phyloP scores from a whole-genome alignment of 305 asterid genomes.

The Fraxinus albicans region DNA sequence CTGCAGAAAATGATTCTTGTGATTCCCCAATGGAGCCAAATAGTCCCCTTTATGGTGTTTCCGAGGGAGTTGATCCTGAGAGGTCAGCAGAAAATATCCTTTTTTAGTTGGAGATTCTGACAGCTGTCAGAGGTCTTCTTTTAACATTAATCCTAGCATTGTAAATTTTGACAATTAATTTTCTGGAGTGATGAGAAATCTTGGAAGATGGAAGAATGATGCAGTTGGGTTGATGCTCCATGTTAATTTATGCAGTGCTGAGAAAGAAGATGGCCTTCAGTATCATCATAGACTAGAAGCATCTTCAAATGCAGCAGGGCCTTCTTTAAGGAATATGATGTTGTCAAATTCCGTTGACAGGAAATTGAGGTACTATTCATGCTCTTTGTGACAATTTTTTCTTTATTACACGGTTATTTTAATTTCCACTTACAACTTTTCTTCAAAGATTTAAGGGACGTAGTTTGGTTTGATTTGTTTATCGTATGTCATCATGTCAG shows the following conservation, averaged over 20 bases:
- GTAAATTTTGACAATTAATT: neutral
- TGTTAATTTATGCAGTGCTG: slow-evolving; percentile 52
- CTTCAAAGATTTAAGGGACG: neutral
- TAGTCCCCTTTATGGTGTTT: slow-evolving; percentile 87
- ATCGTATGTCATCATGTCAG: neutral
- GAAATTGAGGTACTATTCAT: slow-evolving; percentile 59
- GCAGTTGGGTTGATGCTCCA: slow-evolving; percentile 1
- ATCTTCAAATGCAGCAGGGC: slow-evolving; percentile 74
- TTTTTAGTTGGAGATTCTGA: slow-evolving; percentile 6
- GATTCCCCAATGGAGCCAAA: slow-evolving; percentile 99
- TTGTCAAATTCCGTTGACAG: slow-evolving; percentile 77
- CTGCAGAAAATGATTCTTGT: slow-evolving; percentile 99
- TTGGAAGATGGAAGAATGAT: slow-evolving; percentile 8
- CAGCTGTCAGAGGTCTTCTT: slow-evolving; percentile 2
- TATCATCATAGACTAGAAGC: slow-evolving; percentile 74
- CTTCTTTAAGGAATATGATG: slow-evolving; percentile 79
- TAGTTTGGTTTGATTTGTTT: neutral
- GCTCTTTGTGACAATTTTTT: slow-evolving; percentile 7
- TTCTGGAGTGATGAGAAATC: slow-evolving; percentile 2
- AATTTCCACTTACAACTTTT: neutral
- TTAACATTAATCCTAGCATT: slow-evolving; percentile 1
- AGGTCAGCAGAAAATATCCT: slow-evolving; percentile 43
- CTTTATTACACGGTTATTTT: neutral
- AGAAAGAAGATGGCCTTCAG: slow-evolving; percentile 76
- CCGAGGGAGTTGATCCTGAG: slow-evolving; percentile 77